These are phyloP conservation scores for Candida anglica DNA, from an alignment of 805 yeast species.

Conservation along the genomic window DNA sequence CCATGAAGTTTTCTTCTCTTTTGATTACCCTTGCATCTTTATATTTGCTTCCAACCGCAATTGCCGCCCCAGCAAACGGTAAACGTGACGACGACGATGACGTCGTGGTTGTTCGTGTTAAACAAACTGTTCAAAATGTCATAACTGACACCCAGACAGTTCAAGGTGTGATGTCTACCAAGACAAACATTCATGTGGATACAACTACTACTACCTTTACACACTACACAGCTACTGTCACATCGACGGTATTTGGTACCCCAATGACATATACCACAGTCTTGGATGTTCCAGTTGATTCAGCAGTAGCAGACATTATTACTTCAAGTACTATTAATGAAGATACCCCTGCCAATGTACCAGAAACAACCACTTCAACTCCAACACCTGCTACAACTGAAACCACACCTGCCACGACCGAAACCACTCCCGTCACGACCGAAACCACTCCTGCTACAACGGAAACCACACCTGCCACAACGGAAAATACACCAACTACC, in stretches of 20 bases:
- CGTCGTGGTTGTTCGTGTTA: slow-evolving; percentile 27
- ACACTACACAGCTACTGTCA: slow-evolving; percentile 40
- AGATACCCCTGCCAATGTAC: slow-evolving; percentile 9
- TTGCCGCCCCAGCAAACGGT: slow-evolving; percentile 15
- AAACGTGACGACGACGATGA: slow-evolving; percentile 18
- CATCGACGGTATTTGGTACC: slow-evolving; percentile 37
- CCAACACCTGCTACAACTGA: slow-evolving; percentile 13
- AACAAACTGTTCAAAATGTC: slow-evolving; percentile 30
- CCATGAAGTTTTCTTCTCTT: slow-evolving; percentile 25
- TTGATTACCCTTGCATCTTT: slow-evolving; percentile 13
- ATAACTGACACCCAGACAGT: slow-evolving; percentile 31
- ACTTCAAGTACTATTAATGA: slow-evolving; percentile 7
- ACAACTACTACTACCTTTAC: slow-evolving; percentile 36
- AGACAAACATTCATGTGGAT: slow-evolving; percentile 22
- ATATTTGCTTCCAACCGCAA: slow-evolving; percentile 12
- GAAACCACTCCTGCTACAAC: slow-evolving; percentile 4
- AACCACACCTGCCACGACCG: slow-evolving; percentile 11
- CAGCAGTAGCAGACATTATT: slow-evolving; percentile 8
- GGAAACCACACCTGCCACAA: slow-evolving; percentile 6
- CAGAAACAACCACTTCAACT: slow-evolving; percentile 9
- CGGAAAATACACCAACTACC: slow-evolving; percentile 6
- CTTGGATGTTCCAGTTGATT: slow-evolving; percentile 25
- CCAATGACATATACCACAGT: slow-evolving; percentile 34
- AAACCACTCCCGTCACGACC: slow-evolving; percentile 9
- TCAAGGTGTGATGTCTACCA: slow-evolving; percentile 23